Conservation (phyloP, 257 asterid species). For the Thymus mandschuricus region DNA sequence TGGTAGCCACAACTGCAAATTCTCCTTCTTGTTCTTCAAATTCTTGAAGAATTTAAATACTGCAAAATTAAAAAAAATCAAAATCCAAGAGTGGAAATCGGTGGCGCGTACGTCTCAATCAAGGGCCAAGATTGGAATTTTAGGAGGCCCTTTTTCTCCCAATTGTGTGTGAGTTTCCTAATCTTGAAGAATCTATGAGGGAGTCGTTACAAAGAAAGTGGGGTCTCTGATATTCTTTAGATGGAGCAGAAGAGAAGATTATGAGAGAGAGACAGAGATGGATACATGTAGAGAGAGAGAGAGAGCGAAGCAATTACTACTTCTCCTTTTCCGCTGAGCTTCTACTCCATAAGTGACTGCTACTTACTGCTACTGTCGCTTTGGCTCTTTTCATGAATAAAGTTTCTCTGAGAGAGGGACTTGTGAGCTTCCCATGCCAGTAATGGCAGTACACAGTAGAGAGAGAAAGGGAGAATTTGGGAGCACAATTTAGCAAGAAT, state of each 20-base stretch:
- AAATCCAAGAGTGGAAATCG: neutral
- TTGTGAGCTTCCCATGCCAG: slow-evolving; percentile 39
- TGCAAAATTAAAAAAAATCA: too few relatives aligned
- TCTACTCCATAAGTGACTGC: slow-evolving; percentile 33
- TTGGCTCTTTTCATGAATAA: slow-evolving; percentile 41
- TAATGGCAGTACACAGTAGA: slow-evolving; percentile 26
- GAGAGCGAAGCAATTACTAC: neutral
- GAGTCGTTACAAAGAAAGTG: slow-evolving; percentile 36
- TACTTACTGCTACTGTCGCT: slow-evolving; percentile 35
- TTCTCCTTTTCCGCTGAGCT: slow-evolving; percentile 27
- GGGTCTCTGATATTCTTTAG: slow-evolving; percentile 56
- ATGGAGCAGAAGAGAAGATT: slow-evolving; percentile 44
- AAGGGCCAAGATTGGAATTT: slow-evolving; percentile 9
- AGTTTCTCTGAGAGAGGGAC: slow-evolving; percentile 36
- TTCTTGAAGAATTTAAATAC: neutral
- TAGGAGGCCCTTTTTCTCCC: too few relatives aligned
- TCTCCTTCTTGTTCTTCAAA: neutral
- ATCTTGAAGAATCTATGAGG: slow-evolving; percentile 32
- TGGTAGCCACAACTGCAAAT: slow-evolving; percentile 70
- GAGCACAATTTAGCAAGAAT: neutral
- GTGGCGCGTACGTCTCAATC: slow-evolving; percentile 26
- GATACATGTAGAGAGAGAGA: neutral
- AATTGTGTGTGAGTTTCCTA: neutral
- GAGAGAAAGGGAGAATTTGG: slow-evolving; percentile 18
- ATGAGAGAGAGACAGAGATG: slow-evolving; percentile 17